Percentiles rank a stretch among this genome's conserved stretches.
phyloP scores from a whole-genome alignment of 371 early-diverging fungal genomes.

The Smittium mucronatum region DNA sequence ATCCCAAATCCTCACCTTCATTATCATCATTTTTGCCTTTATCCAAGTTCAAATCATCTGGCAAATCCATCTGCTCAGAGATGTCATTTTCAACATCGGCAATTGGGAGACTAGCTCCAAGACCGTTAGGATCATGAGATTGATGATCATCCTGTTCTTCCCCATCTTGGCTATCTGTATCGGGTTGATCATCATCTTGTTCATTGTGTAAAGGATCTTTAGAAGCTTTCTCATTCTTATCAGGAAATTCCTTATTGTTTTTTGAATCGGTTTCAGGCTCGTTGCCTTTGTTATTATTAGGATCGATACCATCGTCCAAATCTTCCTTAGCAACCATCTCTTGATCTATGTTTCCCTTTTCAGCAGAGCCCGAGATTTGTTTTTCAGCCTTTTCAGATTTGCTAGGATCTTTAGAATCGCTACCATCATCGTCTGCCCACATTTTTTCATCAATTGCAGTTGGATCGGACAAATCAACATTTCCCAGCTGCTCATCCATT shows the following conservation, averaged over 20 bases:
- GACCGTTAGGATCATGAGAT: slow-evolving; percentile 7
- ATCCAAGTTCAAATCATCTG: slow-evolving; percentile 11
- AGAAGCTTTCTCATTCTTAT: background rate
- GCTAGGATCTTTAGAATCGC: slow-evolving; percentile 43
- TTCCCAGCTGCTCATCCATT: slow-evolving; percentile 82
- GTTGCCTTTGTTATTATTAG: slow-evolving; percentile 19
- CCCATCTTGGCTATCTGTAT: slow-evolving; percentile 22
- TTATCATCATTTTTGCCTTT: slow-evolving; percentile 18
- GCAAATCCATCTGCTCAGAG: slow-evolving; percentile 11
- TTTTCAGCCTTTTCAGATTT: slow-evolving; percentile 46
- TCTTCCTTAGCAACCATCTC: slow-evolving; percentile 34
- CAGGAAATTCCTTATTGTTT: slow-evolving; percentile 1
- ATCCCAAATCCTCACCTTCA: slow-evolving; percentile 26
- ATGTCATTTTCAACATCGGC: slow-evolving; percentile 12
- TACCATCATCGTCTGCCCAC: slow-evolving; percentile 83
- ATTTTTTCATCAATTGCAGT: slow-evolving; percentile 92
- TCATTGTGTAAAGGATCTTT: slow-evolving; percentile 31
- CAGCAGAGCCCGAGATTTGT: slow-evolving; percentile 34
- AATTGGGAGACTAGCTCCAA: slow-evolving; percentile 10
- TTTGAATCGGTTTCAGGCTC: slow-evolving; percentile 7
- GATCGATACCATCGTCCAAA: slow-evolving; percentile 32
- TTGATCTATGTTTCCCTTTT: slow-evolving; percentile 35
- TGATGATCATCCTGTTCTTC: slow-evolving; percentile 9
- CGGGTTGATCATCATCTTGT: slow-evolving; percentile 29
- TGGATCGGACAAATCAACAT: slow-evolving; percentile 73